Percentiles rank a stretch among this genome's conserved stretches.
Conservation (phyloP, 73 alveolate species). For the Paraurostyla sp. region DNA sequence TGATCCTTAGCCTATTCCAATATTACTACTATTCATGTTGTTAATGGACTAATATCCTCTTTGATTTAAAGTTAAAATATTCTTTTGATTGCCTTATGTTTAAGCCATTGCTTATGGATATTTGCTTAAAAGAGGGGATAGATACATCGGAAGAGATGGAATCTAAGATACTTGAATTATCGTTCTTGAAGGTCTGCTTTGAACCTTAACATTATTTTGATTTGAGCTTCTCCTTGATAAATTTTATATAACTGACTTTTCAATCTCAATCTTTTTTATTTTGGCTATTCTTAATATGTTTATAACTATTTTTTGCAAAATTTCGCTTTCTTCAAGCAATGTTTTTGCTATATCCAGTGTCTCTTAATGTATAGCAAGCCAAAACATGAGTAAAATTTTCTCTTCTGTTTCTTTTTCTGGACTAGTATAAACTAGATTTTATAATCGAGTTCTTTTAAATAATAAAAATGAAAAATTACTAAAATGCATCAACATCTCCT, state of each 20-base stretch:
- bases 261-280: conserved; percentile 32
- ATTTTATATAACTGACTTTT: neutral
- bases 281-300: conserved; percentile 18
- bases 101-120: no score
- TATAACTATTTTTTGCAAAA: neutral
- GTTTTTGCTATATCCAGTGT: conserved; percentile 32
- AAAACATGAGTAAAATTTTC: conserved; percentile 25
- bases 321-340: neutral
- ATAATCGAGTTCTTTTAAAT: conserved; percentile 1
- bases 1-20: no score
- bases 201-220: neutral
- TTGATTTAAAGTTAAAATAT: no score
- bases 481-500: neutral
- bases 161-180: conserved; percentile 1
- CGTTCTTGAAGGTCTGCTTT: neutral
- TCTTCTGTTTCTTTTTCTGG: conserved; percentile 25
- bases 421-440: conserved; percentile 12
- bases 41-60: no score
- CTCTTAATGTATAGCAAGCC: conserved; percentile 42
- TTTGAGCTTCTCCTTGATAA: conserved; percentile 37
- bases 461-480: neutral
- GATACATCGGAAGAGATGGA: conserved; percentile 14
- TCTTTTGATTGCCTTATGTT: no score
- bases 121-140: neutral
- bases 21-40: neutral